Conservation (phyloP, 2,329 filamentous ascomycete genomes). For the Cladorrhinum sp. region DNA sequence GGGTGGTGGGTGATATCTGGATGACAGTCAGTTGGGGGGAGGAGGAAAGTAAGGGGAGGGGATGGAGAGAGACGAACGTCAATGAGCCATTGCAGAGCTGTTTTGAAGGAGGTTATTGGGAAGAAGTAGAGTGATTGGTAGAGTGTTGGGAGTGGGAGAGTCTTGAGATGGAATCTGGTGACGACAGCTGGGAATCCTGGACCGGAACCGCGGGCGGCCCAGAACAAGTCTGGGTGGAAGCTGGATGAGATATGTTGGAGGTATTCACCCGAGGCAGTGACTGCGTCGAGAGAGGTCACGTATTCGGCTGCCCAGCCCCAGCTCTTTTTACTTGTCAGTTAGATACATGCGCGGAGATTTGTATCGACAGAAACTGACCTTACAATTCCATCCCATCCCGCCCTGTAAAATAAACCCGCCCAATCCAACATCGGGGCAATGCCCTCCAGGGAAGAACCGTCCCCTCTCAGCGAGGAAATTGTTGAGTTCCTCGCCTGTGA, state of each 20-base stretch:
- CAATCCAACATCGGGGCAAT: conserved; percentile 56
- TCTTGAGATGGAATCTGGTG: conserved; percentile 47
- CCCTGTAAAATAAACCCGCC: conserved; percentile 55
- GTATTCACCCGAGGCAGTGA: conserved; percentile 42
- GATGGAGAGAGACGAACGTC: conserved; percentile 30
- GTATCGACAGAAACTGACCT: conserved; percentile 40
- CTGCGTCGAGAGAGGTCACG: conserved; percentile 45
- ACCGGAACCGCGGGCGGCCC: conserved; percentile 48
- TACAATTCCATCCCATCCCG: conserved; percentile 58
- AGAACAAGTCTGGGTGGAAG: conserved; percentile 46
- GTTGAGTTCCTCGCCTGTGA: conserved; percentile 46
- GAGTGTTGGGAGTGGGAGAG: conserved; percentile 33
- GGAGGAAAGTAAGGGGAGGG: neutral
- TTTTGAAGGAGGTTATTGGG: conserved; percentile 42
- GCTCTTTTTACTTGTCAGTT: conserved; percentile 35
- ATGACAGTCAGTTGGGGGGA: conserved; percentile 8
- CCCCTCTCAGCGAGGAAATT: conserved; percentile 35
- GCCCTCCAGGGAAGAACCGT: conserved; percentile 50
- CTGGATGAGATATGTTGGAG: conserved; percentile 33
- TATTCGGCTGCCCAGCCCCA: conserved; percentile 55
- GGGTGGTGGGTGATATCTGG: conserved; percentile 31
- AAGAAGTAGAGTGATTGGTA: conserved; percentile 44
- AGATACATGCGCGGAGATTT: neutral
- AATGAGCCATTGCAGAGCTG: conserved; percentile 47
- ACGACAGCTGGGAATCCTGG: conserved; percentile 52